These are phyloP conservation scores for Thielaviopsis populi DNA, from an alignment of 2,329 filamentous ascomycete genomes.

Conservation along the genomic window DNA sequence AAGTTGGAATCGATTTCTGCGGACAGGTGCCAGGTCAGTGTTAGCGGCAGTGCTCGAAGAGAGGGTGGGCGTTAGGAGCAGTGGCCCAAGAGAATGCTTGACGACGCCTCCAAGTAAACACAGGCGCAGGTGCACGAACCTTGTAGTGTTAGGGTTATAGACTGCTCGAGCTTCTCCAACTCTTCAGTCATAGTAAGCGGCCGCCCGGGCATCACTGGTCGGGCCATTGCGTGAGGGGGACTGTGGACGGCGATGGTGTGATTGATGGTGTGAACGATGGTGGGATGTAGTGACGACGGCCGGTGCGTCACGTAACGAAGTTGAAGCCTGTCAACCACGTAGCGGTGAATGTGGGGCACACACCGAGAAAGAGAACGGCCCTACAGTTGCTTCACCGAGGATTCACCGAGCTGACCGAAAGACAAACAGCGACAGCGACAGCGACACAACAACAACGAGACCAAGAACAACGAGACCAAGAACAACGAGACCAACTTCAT, in stretches of 20 bases:
- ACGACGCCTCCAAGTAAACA: neutral
- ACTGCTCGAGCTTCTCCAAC: conserved; percentile 88
- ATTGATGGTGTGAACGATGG: neutral
- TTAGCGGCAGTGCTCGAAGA: neutral
- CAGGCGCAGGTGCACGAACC: conserved; percentile 33
- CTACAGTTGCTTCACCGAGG: neutral
- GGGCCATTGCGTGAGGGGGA: conserved; percentile 30
- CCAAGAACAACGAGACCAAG: no score
- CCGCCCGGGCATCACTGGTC: conserved; percentile 33
- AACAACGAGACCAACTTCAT: no score
- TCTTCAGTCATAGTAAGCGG: conserved; percentile 78
- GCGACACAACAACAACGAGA: no score
- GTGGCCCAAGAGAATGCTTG: no score
- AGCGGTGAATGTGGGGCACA: neutral
- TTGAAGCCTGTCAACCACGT: neutral
- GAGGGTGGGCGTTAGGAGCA: no score
- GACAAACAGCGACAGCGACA: no score
- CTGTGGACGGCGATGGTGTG: neutral
- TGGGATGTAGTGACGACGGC: neutral
- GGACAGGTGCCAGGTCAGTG: neutral
- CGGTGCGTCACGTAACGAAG: neutral
- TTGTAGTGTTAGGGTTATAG: conserved; percentile 90
- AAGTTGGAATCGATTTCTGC: conserved; percentile 98
- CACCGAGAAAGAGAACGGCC: neutral
- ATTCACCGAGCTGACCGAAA: neutral